Evolutionary conservation across 1,139 yeast genomes (phyloP), one percentile per base, ranked within the genome.

Genomic region (Protomyces pachydermus): DNA sequence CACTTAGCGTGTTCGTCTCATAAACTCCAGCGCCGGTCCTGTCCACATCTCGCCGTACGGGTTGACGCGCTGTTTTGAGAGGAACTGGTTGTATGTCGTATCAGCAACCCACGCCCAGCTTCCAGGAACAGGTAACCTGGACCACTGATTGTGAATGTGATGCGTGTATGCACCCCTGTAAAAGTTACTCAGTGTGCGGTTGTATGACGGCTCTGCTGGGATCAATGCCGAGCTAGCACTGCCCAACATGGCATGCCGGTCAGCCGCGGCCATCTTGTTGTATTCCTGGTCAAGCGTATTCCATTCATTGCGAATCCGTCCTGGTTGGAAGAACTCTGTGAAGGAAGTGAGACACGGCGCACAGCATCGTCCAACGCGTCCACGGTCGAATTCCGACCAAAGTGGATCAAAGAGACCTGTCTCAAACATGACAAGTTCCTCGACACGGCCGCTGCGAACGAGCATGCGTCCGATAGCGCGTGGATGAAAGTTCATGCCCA

Each of bases 101-200:
- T 58, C 62, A 52, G 62, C 62, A 32, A 58, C 62, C 62, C 62
- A 58, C 16, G 37, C 56, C 62, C 62, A 58, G 18, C 56, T 51
- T 3, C 62, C 62, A 12, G 56, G 56, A 14, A 39, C 56, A n/a
- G 54, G 46, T n/a, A 28, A 37, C 23, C 20, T 52, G 16, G 39
- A 14, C 62, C 62, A 58, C 45, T 58, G 62, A 34, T 58, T 58
- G 62, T 58, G 62, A 12, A 58, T 58, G 45, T 58, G 62, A 45
- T 58, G 62, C 18, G 56, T 55, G 28, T 52, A 58, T 3, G 62
- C 56, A 16, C 62, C 62, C 5, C 56, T 18, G 23, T 37, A 58
- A 37, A 58, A 58, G 20, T 58, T 58, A 12, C 56, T 20, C 39
- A 58, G 42, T 2, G 62, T 58, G 34, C 62, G 39, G 46, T 58